Evolutionary conservation across 2,329 filamentous ascomycete genomes (phyloP).

Genomic region (Erysiphe pulchra): DNA sequence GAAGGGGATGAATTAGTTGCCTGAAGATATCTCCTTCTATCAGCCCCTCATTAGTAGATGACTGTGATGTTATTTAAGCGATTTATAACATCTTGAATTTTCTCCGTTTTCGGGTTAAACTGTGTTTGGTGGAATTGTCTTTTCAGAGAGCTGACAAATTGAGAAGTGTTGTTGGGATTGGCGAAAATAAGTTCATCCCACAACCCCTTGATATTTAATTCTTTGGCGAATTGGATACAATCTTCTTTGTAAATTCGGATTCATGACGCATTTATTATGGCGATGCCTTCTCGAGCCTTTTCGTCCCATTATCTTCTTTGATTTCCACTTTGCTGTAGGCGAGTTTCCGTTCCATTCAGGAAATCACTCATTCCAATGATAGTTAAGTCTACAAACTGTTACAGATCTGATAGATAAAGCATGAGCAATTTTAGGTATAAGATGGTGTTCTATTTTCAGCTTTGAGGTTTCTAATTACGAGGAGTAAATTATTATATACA

Average conservation of each 20-base stretch:
- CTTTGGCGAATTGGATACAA: neutral
- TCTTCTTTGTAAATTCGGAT: neutral
- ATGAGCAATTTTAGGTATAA: too few species aligned
- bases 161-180: neutral
- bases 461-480: too few species aligned
- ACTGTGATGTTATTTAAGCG: neutral
- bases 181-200: neutral
- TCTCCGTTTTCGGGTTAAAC: neutral
- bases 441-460: too few species aligned
- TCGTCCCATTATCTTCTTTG: neutral
- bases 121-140: neutral
- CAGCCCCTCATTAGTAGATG: neutral
- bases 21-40: neutral
- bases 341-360: neutral
- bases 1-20: neutral
- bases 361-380: neutral
- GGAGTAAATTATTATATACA: too few species aligned
- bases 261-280: neutral
- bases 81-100: neutral
- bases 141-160: neutral
- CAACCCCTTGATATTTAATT: neutral
- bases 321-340: neutral
- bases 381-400: neutral
- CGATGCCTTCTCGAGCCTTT: neutral
- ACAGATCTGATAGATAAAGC: too few species aligned